phyloP scores from a whole-genome alignment of 2,329 filamentous ascomycete species.

The Lojkania enalia region DNA sequence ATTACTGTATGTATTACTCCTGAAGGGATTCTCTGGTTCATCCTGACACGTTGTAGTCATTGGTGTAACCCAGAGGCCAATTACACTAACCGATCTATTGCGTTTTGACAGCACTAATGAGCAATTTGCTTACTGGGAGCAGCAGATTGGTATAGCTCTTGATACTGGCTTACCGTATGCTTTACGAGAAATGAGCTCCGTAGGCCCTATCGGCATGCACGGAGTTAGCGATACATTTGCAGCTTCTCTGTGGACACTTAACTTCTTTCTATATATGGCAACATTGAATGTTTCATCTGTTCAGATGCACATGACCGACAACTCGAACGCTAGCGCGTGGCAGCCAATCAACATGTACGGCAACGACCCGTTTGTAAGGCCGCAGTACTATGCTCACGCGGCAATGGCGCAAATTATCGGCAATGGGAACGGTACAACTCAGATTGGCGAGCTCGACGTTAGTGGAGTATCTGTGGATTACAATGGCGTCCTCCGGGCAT shows the following conservation, averaged over 20 bases:
- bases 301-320: conserved; percentile 59
- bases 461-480: conserved; percentile 41
- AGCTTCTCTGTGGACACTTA: conserved; percentile 56
- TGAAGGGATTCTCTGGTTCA: not conserved
- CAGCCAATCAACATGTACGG: conserved; percentile 49
- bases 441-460: conserved; percentile 45
- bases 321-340: conserved; percentile 57
- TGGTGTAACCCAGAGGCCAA: conserved; percentile 48
- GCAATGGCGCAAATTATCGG: conserved; percentile 57
- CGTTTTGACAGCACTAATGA: conserved; percentile 51
- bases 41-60: conserved; percentile 43
- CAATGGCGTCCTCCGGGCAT: conserved; percentile 48
- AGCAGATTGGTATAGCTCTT: conserved; percentile 48
- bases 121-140: conserved; percentile 53
- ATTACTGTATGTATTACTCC: conserved; percentile 45
- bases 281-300: conserved; percentile 53
- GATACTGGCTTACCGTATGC: conserved; percentile 51
- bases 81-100: conserved; percentile 53
- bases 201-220: conserved; percentile 53
- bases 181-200: conserved; percentile 57
- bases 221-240: conserved; percentile 55
- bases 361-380: conserved; percentile 50
- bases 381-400: conserved; percentile 56
- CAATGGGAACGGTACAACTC: conserved; percentile 51
- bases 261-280: conserved; percentile 56